Evolutionary conservation across 139 green algal genomes (phyloP).

Genomic region (Coelastrella sp.): DNA sequence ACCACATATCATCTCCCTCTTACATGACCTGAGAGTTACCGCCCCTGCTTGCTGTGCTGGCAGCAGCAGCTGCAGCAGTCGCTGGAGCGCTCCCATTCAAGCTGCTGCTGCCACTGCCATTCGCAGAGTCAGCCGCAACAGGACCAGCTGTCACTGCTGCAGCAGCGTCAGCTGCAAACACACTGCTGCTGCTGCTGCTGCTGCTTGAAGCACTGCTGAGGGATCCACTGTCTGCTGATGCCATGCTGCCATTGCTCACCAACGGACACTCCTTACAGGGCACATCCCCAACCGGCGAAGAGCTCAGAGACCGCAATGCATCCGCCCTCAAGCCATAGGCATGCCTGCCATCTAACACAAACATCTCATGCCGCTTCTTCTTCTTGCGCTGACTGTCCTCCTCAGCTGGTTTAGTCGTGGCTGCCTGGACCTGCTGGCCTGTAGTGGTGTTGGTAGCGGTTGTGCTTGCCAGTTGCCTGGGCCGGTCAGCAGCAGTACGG

Average conservation of each 20-base stretch:
- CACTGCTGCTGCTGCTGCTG: slow-evolving; percentile 14
- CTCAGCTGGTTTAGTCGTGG: background rate
- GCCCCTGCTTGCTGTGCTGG: background rate
- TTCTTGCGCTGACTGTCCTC: background rate
- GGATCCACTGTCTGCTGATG: background rate
- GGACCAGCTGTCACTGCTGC: background rate
- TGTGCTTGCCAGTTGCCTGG: no score
- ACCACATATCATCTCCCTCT: no score
- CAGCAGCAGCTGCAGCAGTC: background rate
- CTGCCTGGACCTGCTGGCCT: background rate
- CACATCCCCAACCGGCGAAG: background rate
- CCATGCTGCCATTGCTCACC: background rate
- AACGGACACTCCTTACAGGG: slow-evolving; percentile 33
- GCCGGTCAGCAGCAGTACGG: slow-evolving; percentile 4
- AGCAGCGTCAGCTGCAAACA: background rate
- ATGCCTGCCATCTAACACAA: slow-evolving; percentile 41
- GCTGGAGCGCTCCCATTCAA: background rate
- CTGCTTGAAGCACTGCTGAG: background rate
- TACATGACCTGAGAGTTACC: no score
- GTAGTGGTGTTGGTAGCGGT: background rate
- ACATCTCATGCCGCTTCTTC: slow-evolving; percentile 45
- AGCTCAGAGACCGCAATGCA: background rate
- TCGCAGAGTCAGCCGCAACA: background rate
- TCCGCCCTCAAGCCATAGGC: slow-evolving; percentile 22
- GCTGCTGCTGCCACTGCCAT: background rate